Evolutionary conservation across 2,329 filamentous ascomycete genomes (phyloP).

Genomic region (Fusarium neocosmosporiellum): DNA sequence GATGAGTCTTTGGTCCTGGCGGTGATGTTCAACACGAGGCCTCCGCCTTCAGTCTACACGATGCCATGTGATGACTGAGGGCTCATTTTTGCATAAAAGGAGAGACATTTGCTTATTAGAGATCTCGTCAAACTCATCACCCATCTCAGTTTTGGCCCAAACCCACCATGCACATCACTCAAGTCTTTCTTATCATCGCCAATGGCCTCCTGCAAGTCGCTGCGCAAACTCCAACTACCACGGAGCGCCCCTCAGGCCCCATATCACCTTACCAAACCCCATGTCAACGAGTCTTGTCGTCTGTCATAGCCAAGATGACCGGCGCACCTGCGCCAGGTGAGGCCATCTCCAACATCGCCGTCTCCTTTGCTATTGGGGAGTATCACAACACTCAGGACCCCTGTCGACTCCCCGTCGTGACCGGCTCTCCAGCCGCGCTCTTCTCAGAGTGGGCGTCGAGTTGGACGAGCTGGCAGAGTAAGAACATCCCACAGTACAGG

Average conservation of each 20-base stretch:
- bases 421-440: not conserved
- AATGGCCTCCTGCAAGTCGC: not conserved
- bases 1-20: not conserved
- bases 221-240: not conserved
- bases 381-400: not conserved
- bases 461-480: not conserved
- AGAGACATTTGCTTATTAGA: not conserved
- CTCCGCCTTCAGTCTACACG: not conserved
- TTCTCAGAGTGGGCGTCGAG: slow-evolving; percentile 7
- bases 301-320: not conserved
- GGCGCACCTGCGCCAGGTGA: not conserved
- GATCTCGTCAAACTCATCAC: not conserved
- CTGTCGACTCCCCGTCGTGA: slow-evolving; percentile 1
- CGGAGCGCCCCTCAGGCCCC: not conserved
- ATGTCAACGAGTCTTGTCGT: not conserved
- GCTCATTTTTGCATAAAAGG: not conserved
- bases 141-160: not conserved
- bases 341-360: not conserved
- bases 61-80: not conserved
- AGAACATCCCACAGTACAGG: not conserved
- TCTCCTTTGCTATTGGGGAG: not conserved
- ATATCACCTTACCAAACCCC: not conserved
- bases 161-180: not conserved
- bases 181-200: not conserved
- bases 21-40: not conserved